Percentiles rank a stretch among this genome's conserved stretches.
These are phyloP conservation scores for Lepidium africanum DNA, from an alignment of 345 rosid genomes.

Conservation along the genomic window DNA sequence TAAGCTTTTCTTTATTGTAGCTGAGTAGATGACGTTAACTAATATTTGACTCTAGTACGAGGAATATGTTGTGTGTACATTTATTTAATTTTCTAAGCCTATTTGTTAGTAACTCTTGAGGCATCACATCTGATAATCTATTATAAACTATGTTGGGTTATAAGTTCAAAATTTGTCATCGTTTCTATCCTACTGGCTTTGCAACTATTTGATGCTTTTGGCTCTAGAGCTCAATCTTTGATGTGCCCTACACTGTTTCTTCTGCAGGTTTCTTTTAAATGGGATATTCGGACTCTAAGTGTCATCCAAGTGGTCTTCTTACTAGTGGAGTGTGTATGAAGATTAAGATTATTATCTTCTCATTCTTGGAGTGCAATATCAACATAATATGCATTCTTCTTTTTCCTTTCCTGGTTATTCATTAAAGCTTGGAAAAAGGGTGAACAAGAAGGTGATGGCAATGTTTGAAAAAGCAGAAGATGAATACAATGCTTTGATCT, in stretches of 20 bases:
- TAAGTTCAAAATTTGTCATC: neutral
- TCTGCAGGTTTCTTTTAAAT: conserved; percentile 69
- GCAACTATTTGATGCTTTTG: neutral
- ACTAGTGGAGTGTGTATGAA: conserved; percentile 54
- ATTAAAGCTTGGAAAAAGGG: conserved; percentile 83
- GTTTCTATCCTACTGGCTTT: neutral
- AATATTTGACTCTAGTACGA: neutral
- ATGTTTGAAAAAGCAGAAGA: conserved; percentile 99
- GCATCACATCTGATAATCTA: neutral
- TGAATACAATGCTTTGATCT: conserved; percentile 74
- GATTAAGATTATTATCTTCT: neutral
- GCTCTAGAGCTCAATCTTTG: neutral
- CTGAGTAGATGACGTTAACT: neutral
- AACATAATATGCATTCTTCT: neutral
- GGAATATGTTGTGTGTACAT: neutral
- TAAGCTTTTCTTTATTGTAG: neutral
- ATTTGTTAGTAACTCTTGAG: neutral
- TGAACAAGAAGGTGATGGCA: conserved; percentile 93
- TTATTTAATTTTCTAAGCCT: neutral
- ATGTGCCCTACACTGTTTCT: conserved; percentile 6
- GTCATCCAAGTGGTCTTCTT: conserved; percentile 92
- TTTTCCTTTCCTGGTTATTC: neutral
- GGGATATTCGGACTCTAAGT: conserved; percentile 56
- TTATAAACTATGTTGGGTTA: neutral
- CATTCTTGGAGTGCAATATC: neutral